Evolutionary conservation across 1,284 basidiomycete species (phyloP).

Genomic region (Leccinum fuscescens): DNA sequence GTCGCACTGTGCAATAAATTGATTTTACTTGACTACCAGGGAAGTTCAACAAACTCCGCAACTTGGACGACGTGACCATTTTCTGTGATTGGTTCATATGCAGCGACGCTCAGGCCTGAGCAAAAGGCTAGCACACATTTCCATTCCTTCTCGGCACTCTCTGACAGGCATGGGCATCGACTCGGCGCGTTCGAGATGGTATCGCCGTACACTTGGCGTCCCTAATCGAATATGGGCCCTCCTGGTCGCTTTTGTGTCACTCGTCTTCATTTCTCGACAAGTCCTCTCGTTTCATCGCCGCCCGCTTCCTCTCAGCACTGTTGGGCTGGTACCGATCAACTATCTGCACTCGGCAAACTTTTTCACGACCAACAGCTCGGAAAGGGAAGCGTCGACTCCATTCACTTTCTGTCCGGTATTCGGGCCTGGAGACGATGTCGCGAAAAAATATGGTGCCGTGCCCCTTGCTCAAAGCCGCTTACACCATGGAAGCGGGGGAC

Average conservation of each 20-base stretch:
- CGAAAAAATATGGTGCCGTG: constrained; percentile 74
- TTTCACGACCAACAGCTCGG: constrained; percentile 43
- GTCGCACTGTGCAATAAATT: constrained; percentile 1
- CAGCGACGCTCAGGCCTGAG: constrained; percentile 50
- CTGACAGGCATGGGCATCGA: constrained; percentile 44
- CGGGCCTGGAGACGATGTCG: constrained; percentile 78
- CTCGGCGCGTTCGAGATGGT: constrained; percentile 43
- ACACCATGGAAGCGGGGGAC: constrained; percentile 80
- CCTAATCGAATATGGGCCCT: constrained; percentile 74
- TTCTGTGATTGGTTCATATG: constrained; percentile 38
- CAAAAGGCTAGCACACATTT: constrained; percentile 54
- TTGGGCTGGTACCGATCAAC: constrained; percentile 62
- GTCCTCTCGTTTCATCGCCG: constrained; percentile 42
- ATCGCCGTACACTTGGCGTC: constrained; percentile 57
- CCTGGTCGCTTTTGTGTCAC: constrained; percentile 49
- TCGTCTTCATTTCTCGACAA: constrained; percentile 64
- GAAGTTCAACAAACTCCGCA: not conserved
- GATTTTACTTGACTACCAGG: no score
- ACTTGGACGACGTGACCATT: not conserved
- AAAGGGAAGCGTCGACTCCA: constrained; percentile 57
- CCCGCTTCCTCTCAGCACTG: constrained; percentile 42
- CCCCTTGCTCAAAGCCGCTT: constrained; percentile 74
- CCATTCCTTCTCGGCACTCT: constrained; percentile 41
- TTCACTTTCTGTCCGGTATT: constrained; percentile 90
- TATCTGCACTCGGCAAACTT: constrained; percentile 43